These are phyloP conservation scores for Lactarius vividus DNA, from an alignment of 768 basidiomycete species.

Conservation along the genomic window DNA sequence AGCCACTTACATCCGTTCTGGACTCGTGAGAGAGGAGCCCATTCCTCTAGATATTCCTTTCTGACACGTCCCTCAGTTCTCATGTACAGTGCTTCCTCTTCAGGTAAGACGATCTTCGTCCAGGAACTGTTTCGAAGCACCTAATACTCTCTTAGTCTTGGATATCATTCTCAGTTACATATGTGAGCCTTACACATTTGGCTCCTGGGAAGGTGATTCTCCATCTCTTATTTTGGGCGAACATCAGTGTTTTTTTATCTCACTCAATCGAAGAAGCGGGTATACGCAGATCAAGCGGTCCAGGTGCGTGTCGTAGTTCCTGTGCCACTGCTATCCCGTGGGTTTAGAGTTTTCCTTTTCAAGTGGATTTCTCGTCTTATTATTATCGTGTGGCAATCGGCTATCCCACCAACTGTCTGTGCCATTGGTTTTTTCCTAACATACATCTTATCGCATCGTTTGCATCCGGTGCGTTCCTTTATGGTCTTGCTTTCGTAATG, in stretches of 20 bases:
- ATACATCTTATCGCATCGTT: not conserved
- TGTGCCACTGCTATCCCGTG: too few relatives aligned
- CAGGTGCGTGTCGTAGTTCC: not conserved
- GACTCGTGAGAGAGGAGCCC: conserved; percentile 3
- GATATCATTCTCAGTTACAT: conserved; percentile 1
- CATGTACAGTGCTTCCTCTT: not conserved
- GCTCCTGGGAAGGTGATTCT: not conserved
- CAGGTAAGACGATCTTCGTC: conserved; percentile 1
- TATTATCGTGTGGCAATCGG: conserved; percentile 10
- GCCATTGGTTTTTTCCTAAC: not conserved
- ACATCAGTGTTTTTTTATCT: conserved; percentile 8
- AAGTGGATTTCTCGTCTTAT: conserved; percentile 6
- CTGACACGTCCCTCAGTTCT: conserved; percentile 4
- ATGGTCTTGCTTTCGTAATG: not conserved
- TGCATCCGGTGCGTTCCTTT: not conserved
- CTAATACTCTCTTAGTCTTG: conserved; percentile 1
- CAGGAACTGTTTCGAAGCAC: not conserved
- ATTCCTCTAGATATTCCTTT: not conserved
- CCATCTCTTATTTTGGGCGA: not conserved
- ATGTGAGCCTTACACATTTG: not conserved
- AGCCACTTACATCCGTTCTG: not conserved
- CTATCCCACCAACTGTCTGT: conserved; percentile 13
- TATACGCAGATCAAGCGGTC: not conserved
- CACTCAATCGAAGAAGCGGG: not conserved
- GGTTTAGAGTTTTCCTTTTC: not conserved